Conservation (phyloP, 345 rosid genomes). For the Lenwebbia sp. region DNA sequence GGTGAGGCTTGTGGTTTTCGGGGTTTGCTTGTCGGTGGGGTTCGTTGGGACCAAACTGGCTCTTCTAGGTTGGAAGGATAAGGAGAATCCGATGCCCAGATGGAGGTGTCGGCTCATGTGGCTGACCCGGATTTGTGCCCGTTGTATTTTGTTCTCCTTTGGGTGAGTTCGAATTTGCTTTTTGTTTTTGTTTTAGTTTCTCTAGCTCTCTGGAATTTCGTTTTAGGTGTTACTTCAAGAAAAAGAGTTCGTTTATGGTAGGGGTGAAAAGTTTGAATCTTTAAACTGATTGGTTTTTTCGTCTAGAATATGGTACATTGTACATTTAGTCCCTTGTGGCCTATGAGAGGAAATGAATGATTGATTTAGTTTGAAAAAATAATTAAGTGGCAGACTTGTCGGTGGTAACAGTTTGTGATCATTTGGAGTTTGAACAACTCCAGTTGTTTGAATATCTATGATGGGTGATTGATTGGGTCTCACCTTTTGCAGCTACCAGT, state of each 20-base stretch:
- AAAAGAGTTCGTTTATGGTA: not conserved
- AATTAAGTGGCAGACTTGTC: not conserved
- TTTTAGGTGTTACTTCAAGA: not conserved
- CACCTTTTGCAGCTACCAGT: conserved; percentile 58
- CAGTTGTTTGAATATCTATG: not conserved
- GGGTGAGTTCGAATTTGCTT: conserved; percentile 37
- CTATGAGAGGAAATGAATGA: not conserved
- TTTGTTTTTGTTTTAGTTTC: not conserved
- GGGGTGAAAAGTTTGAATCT: not conserved
- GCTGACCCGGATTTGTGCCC: conserved; percentile 67
- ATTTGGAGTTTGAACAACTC: not conserved
- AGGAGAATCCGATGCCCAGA: conserved; percentile 72
- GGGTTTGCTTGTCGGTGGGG: conserved; percentile 46
- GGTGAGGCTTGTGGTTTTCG: conserved; percentile 56
- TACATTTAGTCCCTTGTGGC: not conserved
- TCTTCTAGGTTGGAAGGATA: conserved; percentile 75
- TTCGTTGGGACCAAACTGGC: conserved; percentile 71
- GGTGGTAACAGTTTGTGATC: not conserved
- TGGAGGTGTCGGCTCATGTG: conserved; percentile 90
- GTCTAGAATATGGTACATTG: not conserved
- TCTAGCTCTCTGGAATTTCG: not conserved
- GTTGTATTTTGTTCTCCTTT: conserved; percentile 80
- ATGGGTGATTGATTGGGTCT: not conserved
- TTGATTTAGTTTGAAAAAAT: not conserved
- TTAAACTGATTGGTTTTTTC: not conserved